Evolutionary conservation across 2,329 filamentous ascomycete species (phyloP).

Genomic region (Capronia americana): DNA sequence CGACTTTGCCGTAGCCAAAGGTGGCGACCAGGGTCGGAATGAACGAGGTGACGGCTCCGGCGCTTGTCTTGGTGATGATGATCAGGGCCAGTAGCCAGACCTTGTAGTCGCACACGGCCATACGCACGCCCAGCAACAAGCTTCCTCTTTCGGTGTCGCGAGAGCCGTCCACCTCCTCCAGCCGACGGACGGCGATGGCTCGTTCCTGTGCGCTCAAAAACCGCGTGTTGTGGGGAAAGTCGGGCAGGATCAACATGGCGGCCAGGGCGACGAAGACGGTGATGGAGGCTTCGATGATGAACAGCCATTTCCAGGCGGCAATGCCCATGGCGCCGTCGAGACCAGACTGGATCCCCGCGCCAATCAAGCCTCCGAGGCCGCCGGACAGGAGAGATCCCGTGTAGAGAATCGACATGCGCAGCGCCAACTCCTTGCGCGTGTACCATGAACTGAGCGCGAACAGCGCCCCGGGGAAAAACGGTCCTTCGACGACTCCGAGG

Average conservation of each 20-base stretch:
- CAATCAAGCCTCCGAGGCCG: not conserved
- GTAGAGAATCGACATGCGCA: conserved; percentile 49
- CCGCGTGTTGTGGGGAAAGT: conserved; percentile 49
- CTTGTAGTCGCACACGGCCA: conserved; percentile 41
- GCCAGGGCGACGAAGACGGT: conserved; percentile 52
- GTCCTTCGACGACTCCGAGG: conserved; percentile 70
- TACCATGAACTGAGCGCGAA: conserved; percentile 71
- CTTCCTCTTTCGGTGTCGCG: not conserved
- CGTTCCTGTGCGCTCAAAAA: conserved; percentile 41
- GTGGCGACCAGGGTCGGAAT: conserved; percentile 42
- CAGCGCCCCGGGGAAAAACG: conserved; percentile 71
- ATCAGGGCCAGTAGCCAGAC: conserved; percentile 48
- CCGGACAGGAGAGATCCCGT: conserved; percentile 61
- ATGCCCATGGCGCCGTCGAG: conserved; percentile 9
- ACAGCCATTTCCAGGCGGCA: conserved; percentile 45
- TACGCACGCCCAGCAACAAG: conserved; percentile 9
- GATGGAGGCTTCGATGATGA: conserved; percentile 61
- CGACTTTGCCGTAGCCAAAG: conserved; percentile 21
- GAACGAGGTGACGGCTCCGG: conserved; percentile 57
- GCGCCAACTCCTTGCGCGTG: conserved; percentile 52
- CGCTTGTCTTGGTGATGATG: conserved; percentile 46
- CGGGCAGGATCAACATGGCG: conserved; percentile 51
- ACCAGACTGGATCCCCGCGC: conserved; percentile 47
- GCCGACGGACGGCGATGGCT: conserved; percentile 50
- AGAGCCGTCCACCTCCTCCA: conserved; percentile 13